Base-by-base conservation (phyloP, 306 rosid genomes). In the Acacia acuminata region DNA sequence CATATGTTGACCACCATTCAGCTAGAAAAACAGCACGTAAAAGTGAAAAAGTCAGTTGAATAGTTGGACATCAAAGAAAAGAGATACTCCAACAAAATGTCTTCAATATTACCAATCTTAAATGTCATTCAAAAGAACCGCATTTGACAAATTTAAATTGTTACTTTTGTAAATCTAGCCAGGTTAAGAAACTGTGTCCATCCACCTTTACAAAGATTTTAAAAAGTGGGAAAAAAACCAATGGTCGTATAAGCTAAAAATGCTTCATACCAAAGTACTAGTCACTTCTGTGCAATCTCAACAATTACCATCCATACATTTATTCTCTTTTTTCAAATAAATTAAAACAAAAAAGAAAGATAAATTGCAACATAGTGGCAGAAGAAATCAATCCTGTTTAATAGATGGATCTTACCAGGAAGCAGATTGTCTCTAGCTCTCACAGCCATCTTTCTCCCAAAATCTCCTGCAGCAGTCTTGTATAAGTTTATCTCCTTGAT, bases 1-100 rank as follows among this genome's bases (percentile, higher is more conserved):
- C 97, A 84, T 92, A 93, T 76, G 97, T 90, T 77, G 97, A 91
- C 98, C 97, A 95, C 98, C 98, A 94, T 88, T 94, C 98, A 65
- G 92, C 97, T 94, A 79, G 68, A 83, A 90, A 68, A 86, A 68
- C 73, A 85, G 30, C 45, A 84, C 43, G 65, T 61, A 38, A n/a
- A 17, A 77, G 77, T 42, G 65, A 87, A 68, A 70, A 34, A 63
- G 65, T 78, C 69, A 82, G 61, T 69, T 22, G 61, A 75, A 45
- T 20, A 77, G 43, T 63, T 25, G 56, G 67, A 73, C 76, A 60
- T 75, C 9, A 48, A 58, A 71, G 44, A 73, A 50, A 77, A 36
- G 55, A 61, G 77, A 77, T 10, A 30, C 63, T 40, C 36, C 34
- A 70, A 77, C 16, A 74, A 50, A 63, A 76, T 79, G 61, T 20